Conservation (phyloP, 2,329 filamentous ascomycete genomes). For the Penicillium janthinellum region DNA sequence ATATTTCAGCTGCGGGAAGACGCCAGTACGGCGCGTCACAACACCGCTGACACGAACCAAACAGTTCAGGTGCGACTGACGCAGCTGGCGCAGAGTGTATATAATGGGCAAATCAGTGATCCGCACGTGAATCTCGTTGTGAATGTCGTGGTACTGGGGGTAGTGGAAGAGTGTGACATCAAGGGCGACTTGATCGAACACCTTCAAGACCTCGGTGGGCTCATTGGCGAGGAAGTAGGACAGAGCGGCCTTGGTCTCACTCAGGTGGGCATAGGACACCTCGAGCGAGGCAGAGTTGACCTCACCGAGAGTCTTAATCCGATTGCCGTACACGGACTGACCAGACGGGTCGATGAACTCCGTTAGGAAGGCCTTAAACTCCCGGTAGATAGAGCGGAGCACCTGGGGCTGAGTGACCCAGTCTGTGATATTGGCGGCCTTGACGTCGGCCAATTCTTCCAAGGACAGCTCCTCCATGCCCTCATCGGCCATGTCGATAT, state of each 20-base stretch:
- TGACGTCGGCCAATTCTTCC: slow-evolving; percentile 88
- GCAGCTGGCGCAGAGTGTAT: slow-evolving; percentile 91
- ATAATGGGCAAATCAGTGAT: slow-evolving; percentile 93
- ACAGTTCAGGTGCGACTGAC: slow-evolving; percentile 94
- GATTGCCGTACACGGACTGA: slow-evolving; percentile 89
- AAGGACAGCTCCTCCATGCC: slow-evolving; percentile 95
- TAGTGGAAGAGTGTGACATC: slow-evolving; percentile 95
- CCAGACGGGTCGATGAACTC: slow-evolving; percentile 91
- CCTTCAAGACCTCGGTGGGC: slow-evolving; percentile 89
- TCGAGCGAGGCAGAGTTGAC: slow-evolving; percentile 95
- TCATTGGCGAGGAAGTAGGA: slow-evolving; percentile 97
- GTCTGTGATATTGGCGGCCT: slow-evolving; percentile 88
- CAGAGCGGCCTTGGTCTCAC: slow-evolving; percentile 85
- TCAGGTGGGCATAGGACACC: slow-evolving; percentile 91
- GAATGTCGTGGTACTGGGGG: slow-evolving; percentile 95
- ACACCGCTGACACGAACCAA: slow-evolving; percentile 92
- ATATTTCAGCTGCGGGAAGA: slow-evolving; percentile 97
- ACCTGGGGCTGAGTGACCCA: slow-evolving; percentile 92
- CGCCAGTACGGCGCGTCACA: slow-evolving; percentile 88
- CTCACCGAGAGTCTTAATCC: slow-evolving; percentile 93
- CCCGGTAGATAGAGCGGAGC: slow-evolving; percentile 87
- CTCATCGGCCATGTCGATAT: slow-evolving; percentile 83
- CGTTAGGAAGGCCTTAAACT: slow-evolving; percentile 96
- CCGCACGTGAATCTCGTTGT: slow-evolving; percentile 95
- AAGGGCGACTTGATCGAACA: slow-evolving; percentile 96